Percentiles rank a stretch among this genome's conserved stretches.
These are phyloP conservation scores for Solanum acaule DNA, from an alignment of 257 asterid species.

Conservation along the genomic window DNA sequence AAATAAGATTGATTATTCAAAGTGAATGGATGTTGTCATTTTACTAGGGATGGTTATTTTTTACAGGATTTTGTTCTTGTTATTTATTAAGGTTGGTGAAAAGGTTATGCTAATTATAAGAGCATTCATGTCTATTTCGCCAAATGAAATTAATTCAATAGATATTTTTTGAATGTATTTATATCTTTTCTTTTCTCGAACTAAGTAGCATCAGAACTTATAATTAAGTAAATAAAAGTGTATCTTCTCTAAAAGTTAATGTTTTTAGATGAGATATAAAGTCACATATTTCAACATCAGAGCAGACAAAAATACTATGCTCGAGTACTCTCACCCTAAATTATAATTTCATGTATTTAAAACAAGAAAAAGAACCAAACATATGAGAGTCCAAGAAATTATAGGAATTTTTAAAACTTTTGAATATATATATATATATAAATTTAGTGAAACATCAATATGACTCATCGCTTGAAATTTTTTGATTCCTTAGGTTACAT, in stretches of 20 bases:
- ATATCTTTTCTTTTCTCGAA: neutral
- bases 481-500: neutral
- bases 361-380: too few relatives aligned
- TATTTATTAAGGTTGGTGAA: constrained; percentile 21
- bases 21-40: too few relatives aligned
- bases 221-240: neutral
- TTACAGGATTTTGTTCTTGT: constrained; percentile 30
- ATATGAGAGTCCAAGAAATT: neutral
- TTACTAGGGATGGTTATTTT: too few relatives aligned
- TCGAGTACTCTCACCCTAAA: neutral
- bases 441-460: neutral
- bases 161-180: neutral
- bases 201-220: too few relatives aligned
- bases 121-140: neutral
- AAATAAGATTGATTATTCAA: too few relatives aligned
- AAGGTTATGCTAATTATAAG: constrained; percentile 5
- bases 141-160: neutral
- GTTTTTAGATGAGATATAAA: neutral
- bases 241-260: neutral
- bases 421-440: neutral
- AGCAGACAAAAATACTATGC: too few relatives aligned
- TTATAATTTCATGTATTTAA: neutral
- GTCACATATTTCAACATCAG: neutral
- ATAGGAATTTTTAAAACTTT: neutral
- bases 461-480: neutral